Conservation (phyloP, 2,329 filamentous ascomycete genomes). For the Diaporthe nobilis region DNA sequence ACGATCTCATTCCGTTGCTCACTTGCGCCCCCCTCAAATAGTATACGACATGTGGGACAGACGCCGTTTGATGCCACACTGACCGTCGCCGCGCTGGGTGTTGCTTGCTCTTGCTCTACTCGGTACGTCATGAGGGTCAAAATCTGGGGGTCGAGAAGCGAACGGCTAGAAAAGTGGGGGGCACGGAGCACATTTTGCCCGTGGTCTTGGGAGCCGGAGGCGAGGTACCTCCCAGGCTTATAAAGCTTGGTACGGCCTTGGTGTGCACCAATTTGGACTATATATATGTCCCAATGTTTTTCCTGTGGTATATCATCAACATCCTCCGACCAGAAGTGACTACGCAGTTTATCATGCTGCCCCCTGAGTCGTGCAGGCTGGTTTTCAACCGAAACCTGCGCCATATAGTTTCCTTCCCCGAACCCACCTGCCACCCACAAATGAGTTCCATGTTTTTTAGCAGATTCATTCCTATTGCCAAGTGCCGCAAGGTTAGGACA, state of each 20-base stretch:
- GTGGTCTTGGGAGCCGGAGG: background rate
- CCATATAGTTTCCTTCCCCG: too few species aligned
- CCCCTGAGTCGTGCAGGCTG: background rate
- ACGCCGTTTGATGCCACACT: background rate
- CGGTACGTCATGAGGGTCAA: background rate
- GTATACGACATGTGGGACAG: background rate
- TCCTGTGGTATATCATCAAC: background rate
- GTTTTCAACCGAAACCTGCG: background rate
- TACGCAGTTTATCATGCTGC: background rate
- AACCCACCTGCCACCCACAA: too few species aligned
- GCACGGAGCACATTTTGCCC: background rate
- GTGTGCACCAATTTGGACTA: background rate
- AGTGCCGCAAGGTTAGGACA: too few species aligned
- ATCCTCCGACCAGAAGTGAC: background rate
- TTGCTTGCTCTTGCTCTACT: background rate
- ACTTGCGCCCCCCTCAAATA: too few species aligned
- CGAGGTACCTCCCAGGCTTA: background rate
- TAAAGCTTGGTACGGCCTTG: background rate
- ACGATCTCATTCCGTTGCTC: background rate
- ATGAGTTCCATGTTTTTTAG: too few species aligned
- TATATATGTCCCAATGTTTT: background rate
- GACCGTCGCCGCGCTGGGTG: background rate
- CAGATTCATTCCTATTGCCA: too few species aligned
- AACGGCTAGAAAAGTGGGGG: background rate
- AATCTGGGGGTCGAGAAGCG: background rate